Conservation (phyloP, 31 red algal species). For the Odonthalia washingtoniensis region DNA sequence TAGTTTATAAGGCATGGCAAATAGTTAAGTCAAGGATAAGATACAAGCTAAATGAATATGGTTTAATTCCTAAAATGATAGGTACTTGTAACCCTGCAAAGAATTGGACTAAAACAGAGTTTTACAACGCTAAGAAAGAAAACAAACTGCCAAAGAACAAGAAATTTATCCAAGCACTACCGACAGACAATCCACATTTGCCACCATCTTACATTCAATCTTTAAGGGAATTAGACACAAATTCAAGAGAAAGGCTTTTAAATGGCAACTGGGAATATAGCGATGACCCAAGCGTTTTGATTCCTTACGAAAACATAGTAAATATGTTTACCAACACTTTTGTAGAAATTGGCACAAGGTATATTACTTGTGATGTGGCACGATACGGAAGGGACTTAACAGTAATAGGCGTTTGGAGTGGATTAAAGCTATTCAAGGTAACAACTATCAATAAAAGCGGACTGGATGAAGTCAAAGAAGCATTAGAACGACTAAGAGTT, state of each 20-base stretch:
- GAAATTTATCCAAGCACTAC: slow-evolving; percentile 17
- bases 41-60: slow-evolving; percentile 16
- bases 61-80: slow-evolving; percentile 14
- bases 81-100: slow-evolving; percentile 22
- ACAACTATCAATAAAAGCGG: neutral
- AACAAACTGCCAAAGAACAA: neutral
- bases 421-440: neutral
- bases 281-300: slow-evolving; percentile 18
- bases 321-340: neutral
- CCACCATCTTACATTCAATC: slow-evolving; percentile 12
- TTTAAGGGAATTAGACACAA: slow-evolving; percentile 5
- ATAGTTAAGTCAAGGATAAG: slow-evolving; percentile 8
- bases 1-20: slow-evolving; percentile 26
- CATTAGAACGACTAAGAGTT: neutral
- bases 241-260: slow-evolving; percentile 1
- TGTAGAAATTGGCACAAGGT: slow-evolving; percentile 16
- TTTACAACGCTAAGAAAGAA: slow-evolving; percentile 6
- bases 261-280: slow-evolving; percentile 20
- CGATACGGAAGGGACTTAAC: slow-evolving; percentile 7
- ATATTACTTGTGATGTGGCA: slow-evolving; percentile 22
- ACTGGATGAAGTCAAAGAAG: neutral
- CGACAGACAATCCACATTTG: slow-evolving; percentile 28
- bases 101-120: slow-evolving; percentile 23
- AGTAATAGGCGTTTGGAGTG: slow-evolving; percentile 19
- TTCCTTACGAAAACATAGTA: slow-evolving; percentile 23